These are phyloP conservation scores for Vitis hybrid DNA, from an alignment of 177 flowering plant genomes.

Conservation along the genomic window DNA sequence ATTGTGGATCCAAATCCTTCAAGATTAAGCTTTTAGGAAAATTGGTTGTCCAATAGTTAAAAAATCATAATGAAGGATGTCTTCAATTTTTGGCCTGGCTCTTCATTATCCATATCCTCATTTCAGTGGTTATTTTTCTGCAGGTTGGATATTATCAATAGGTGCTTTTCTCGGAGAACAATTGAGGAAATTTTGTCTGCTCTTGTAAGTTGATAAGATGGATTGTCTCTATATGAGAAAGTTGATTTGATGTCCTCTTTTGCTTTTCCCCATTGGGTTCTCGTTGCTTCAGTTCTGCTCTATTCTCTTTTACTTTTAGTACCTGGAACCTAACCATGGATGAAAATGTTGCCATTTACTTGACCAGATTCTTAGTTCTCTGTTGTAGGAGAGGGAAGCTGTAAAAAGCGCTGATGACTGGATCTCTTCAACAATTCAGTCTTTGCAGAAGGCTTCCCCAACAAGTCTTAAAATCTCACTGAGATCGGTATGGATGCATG, in stretches of 20 bases:
- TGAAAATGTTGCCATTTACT: neutral
- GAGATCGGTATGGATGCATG: slow-evolving; percentile 59
- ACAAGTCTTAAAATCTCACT: slow-evolving; percentile 83
- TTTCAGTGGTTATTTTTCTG: neutral
- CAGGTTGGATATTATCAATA: slow-evolving; percentile 56
- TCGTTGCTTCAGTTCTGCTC: no score
- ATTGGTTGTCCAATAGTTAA: no score
- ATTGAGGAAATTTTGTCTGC: slow-evolving; percentile 62
- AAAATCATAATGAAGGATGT: no score
- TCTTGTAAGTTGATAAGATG: slow-evolving; percentile 42
- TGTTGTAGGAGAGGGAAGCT: slow-evolving; percentile 58
- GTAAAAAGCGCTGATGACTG: slow-evolving; percentile 45
- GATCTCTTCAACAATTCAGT: slow-evolving; percentile 52
- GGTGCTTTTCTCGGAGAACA: slow-evolving; percentile 58
- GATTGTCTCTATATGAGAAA: neutral
- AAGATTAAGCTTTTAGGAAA: no score
- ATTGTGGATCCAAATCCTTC: no score
- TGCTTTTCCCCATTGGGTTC: no score
- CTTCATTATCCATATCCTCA: no score
- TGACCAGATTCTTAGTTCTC: slow-evolving; percentile 6
- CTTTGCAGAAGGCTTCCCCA: slow-evolving; percentile 86
- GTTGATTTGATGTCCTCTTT: neutral
- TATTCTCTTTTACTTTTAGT: no score
- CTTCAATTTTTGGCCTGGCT: no score
- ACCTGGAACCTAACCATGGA: no score